Base-by-base conservation (phyloP, 768 basidiomycete species). In the Naganishia vishniacii region DNA sequence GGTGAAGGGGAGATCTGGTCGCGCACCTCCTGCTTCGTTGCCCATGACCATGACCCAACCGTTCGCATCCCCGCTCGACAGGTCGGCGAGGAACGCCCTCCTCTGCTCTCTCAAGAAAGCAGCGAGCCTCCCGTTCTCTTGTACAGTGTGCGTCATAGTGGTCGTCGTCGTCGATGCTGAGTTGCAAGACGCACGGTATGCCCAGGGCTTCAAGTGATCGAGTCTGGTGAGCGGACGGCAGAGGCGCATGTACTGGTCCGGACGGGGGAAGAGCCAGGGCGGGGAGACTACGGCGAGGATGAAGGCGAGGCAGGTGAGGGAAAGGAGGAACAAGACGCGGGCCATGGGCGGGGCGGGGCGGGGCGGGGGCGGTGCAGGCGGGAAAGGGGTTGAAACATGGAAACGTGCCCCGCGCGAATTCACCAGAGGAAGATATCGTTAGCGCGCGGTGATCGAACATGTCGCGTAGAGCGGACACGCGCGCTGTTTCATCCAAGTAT, bases 1-100 rank as follows among this genome's bases (percentile, higher is more conserved):
- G 0, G 28, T 15, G 20, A 13, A 48, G 20, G n/a, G n/a, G n/a
- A n/a, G n/a, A n/a, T n/a, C n/a, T n/a, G n/a, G n/a, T n/a, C n/a
- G 70, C 77, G 65, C 20, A 93, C 94, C 94, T 72, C 93, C 93
- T 15, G 94, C 91, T 78, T 98, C 94, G 75, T 99, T 99, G 0
- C 94, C 93, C 86, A 92, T 89, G 0, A 86, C 87, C 5, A 95
- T 81, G 0, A 84, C 87, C 93, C 92, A 98, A 48, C 84, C 83
- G 6, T 74, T 68, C 0, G 80, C 82, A 42, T 81, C 80, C 0
- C 79, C 80, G 1, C 78, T 78, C 26, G 79, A 72, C 18, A 85
- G 70, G 51, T 85, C 87, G 18, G 70, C 72, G 23, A 92, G 76
- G 71, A 88, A 95, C 26, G 73, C 78, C 26, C 78, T 72, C 73